These are phyloP conservation scores for Sphagnum tenellum DNA, from an alignment of 225 moss, liverwort and hornwort species.

Conservation along the genomic window DNA sequence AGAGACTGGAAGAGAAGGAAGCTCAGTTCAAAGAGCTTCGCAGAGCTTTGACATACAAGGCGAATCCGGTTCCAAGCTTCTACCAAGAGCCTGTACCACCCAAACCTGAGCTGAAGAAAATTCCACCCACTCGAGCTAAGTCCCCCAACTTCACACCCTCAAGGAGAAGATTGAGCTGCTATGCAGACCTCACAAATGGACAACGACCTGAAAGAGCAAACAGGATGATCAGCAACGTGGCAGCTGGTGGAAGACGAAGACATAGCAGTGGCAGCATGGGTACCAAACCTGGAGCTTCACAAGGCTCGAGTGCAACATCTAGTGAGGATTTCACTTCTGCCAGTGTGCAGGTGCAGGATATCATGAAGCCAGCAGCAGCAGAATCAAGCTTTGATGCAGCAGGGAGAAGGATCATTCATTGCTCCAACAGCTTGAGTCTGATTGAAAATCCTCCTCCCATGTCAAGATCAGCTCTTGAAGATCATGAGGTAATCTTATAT, in stretches of 20 bases:
- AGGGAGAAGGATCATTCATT: too few relatives aligned
- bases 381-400: too few relatives aligned
- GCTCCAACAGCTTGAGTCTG: too few relatives aligned
- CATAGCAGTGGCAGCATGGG: not conserved
- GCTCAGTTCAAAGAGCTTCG: slow-evolving; percentile 69
- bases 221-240: not conserved
- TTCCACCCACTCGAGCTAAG: slow-evolving; percentile 66
- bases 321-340: not conserved
- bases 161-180: slow-evolving; percentile 38
- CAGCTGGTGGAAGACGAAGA: not conserved
- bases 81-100: slow-evolving; percentile 72
- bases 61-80: slow-evolving; percentile 81
- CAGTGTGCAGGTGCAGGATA: too few relatives aligned
- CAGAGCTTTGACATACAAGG: slow-evolving; percentile 70
- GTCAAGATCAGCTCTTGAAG: too few relatives aligned
- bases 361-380: too few relatives aligned
- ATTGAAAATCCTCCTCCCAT: too few relatives aligned
- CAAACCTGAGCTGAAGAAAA: slow-evolving; percentile 48
- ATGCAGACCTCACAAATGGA: slow-evolving; percentile 1
- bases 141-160: slow-evolving; percentile 71
- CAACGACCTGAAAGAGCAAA: too few relatives aligned
- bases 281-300: not conserved
- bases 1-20: slow-evolving; percentile 76
- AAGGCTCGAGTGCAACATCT: slow-evolving; percentile 2
- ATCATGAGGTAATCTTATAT: too few relatives aligned